These are phyloP conservation scores for Colletotrichum sp. DNA, from an alignment of 2,329 filamentous ascomycete genomes.

Conservation along the genomic window DNA sequence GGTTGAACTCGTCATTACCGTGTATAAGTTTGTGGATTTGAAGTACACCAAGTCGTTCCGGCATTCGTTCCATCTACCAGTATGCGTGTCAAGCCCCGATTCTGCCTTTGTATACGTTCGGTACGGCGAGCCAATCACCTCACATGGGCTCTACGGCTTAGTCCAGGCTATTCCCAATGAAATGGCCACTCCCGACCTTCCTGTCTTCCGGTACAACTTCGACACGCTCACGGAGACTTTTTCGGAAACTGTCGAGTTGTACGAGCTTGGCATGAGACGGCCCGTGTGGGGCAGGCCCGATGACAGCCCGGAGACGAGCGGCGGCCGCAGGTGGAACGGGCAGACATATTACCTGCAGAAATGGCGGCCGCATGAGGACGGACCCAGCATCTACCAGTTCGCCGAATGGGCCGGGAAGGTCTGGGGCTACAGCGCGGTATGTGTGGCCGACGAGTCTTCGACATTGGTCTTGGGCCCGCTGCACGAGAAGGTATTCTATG, in stretches of 20 bases:
- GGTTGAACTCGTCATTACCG: too few species aligned
- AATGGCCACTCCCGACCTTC: neutral
- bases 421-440: neutral
- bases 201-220: neutral
- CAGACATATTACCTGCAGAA: constrained; percentile 29
- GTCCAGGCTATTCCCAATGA: neutral
- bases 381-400: constrained; percentile 10
- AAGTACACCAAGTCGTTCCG: too few species aligned
- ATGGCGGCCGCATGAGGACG: neutral
- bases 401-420: neutral
- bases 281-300: neutral
- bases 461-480: neutral
- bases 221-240: neutral
- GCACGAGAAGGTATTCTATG: neutral
- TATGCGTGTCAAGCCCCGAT: too few species aligned
- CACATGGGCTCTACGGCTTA: neutral
- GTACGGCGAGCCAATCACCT: neutral
- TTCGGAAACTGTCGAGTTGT: neutral
- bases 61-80: too few species aligned
- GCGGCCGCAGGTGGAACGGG: constrained; percentile 24
- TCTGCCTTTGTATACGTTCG: too few species aligned
- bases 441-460: neutral
- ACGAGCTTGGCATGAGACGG: neutral
- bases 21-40: too few species aligned
- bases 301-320: accelerated